phyloP scores from a whole-genome alignment of 495 filamentous ascomycete genomes.

The Bathelium albidoporum region DNA sequence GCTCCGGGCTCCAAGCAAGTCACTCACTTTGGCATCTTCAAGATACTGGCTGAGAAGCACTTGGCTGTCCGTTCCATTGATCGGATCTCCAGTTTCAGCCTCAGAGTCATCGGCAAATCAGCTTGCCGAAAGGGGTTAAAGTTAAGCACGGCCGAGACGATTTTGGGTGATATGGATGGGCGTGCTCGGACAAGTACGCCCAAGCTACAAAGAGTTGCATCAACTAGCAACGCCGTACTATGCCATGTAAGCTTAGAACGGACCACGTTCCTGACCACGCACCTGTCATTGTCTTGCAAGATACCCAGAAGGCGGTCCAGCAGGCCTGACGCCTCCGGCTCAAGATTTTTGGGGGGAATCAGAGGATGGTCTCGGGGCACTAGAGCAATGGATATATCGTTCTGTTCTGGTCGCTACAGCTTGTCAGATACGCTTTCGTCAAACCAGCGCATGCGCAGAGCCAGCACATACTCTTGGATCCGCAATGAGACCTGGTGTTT shows the following conservation, averaged over 20 bases:
- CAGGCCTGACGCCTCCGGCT: conserved; percentile 82
- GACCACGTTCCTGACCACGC: conserved; percentile 21
- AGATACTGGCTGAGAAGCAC: conserved; percentile 66
- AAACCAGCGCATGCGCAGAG: not conserved
- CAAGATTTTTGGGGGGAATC: conserved; percentile 65
- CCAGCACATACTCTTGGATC: conserved; percentile 67
- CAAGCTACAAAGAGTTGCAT: conserved; percentile 83
- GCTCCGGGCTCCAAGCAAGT: not conserved
- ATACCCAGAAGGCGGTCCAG: conserved; percentile 80
- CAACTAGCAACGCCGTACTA: conserved; percentile 82
- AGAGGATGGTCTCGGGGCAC: conserved; percentile 74
- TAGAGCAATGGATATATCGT: conserved; percentile 77
- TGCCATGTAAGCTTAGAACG: conserved; percentile 7
- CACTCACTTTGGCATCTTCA: conserved; percentile 43
- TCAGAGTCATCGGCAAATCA: conserved; percentile 64
- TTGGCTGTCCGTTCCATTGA: conserved; percentile 91
- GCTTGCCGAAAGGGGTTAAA: conserved; percentile 83
- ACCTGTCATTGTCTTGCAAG: conserved; percentile 79
- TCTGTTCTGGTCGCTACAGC: conserved; percentile 62
- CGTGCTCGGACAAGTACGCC: conserved; percentile 70
- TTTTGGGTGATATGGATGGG: conserved; percentile 70
- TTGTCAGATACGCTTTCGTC: not conserved
- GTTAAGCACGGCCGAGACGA: conserved; percentile 70
- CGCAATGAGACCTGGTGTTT: conserved; percentile 70
- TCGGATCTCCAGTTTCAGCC: conserved; percentile 67